Conservation (phyloP, 75 land plant genomes). For the Pinus albicaulis region DNA sequence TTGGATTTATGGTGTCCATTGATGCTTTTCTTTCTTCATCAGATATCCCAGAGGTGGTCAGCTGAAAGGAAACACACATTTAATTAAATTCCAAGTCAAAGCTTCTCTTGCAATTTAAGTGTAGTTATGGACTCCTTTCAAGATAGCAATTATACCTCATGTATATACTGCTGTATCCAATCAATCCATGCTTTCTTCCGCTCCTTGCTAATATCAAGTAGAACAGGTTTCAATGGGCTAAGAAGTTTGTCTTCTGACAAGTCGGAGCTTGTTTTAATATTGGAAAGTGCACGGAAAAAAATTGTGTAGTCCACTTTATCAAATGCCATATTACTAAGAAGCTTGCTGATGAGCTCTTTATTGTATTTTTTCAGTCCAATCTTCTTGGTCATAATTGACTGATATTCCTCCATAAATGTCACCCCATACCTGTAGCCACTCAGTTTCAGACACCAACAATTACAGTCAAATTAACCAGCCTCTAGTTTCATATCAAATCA, state of each 20-base stretch:
- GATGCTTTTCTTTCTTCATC: constrained; percentile 73
- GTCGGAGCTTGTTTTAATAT: constrained; percentile 59
- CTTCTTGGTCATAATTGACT: constrained; percentile 87
- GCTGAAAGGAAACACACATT: constrained; percentile 30
- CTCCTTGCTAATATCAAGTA: constrained; percentile 89
- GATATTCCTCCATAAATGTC: constrained; percentile 94
- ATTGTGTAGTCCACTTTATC: constrained; percentile 99
- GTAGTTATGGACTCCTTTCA: background rate
- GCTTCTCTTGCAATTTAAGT: constrained; percentile 4
- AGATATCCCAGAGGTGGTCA: constrained; percentile 63
- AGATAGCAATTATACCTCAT: constrained; percentile 61
- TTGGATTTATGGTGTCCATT: constrained; percentile 92
- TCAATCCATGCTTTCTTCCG: constrained; percentile 86
- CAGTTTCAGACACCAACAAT: background rate
- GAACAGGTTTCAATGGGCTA: constrained; percentile 72
- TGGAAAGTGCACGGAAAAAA: constrained; percentile 90
- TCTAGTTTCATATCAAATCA: background rate
- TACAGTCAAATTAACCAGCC: constrained; percentile 1
- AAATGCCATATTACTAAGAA: constrained; percentile 91
- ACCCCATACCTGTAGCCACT: constrained; percentile 73
- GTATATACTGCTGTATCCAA: constrained; percentile 71
- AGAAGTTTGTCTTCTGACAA: constrained; percentile 72
- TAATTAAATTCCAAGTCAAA: background rate
- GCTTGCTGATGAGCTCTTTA: constrained; percentile 77
- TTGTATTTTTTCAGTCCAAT: constrained; percentile 85